phyloP scores from a whole-genome alignment of 768 basidiomycete genomes.

The Leccinum variicolor region DNA sequence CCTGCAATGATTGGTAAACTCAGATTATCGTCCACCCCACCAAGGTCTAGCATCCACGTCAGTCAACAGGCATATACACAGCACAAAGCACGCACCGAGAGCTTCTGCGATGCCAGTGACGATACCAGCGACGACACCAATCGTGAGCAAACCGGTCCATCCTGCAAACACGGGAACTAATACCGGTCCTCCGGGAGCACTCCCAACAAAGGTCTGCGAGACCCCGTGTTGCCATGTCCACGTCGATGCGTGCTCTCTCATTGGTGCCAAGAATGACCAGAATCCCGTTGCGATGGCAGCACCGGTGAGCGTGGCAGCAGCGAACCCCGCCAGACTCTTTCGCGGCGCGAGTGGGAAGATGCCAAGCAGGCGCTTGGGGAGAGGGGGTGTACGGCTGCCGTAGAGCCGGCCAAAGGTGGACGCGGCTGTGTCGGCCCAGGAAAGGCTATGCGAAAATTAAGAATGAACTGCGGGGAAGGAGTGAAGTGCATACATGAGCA shows the following conservation, averaged over 20 bases:
- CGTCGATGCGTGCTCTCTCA: conserved; percentile 39
- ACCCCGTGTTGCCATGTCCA: conserved; percentile 62
- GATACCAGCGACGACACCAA: conserved; percentile 66
- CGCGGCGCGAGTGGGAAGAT: conserved; percentile 69
- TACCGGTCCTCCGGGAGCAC: not conserved
- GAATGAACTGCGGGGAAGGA: not conserved
- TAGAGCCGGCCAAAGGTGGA: conserved; percentile 89
- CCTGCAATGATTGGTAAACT: conserved; percentile 88
- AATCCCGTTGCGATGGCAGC: conserved; percentile 62
- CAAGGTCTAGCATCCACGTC: conserved; percentile 56
- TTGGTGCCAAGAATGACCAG: conserved; percentile 62
- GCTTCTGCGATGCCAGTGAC: conserved; percentile 88
- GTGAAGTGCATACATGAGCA: conserved; percentile 69
- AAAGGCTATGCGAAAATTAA: conserved; percentile 51
- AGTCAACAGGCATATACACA: conserved; percentile 3
- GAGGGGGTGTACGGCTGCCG: conserved; percentile 62
- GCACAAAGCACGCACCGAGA: conserved; percentile 54
- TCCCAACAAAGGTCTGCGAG: conserved; percentile 23
- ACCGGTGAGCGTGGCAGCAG: conserved; percentile 74
- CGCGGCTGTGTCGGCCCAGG: conserved; percentile 94
- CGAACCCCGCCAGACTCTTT: conserved; percentile 83
- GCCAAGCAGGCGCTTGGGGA: conserved; percentile 48
- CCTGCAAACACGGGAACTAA: conserved; percentile 18
- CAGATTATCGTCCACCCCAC: conserved; percentile 83
- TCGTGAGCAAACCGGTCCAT: conserved; percentile 46